Evolutionary conservation across 345 rosid species (phyloP).

Genomic region (Eucalyptus tenuipes): DNA sequence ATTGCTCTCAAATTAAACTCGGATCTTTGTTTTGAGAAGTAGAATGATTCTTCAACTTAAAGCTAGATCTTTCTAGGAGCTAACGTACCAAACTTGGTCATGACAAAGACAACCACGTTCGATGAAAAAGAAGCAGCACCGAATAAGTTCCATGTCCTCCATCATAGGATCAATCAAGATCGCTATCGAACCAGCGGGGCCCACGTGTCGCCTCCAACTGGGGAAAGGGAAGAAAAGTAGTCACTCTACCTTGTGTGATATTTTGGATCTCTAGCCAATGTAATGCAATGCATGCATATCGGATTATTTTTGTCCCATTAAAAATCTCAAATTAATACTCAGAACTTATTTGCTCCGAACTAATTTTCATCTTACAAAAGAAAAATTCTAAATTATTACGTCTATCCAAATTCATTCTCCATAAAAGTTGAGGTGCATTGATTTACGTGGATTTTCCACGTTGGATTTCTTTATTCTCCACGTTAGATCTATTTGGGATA

Average conservation of each 20-base stretch:
- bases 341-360: rapidly evolving
- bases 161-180: not conserved
- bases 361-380: not conserved
- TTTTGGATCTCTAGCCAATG: not conserved
- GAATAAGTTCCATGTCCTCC: not conserved
- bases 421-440: not conserved
- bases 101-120: not conserved
- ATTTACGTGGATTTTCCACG: not conserved
- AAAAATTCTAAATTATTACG: not conserved
- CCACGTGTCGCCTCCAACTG: not conserved
- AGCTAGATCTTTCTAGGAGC: not conserved
- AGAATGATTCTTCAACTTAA: not conserved
- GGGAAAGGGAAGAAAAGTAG: not conserved
- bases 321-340: not conserved
- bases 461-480: not conserved
- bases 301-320: not conserved
- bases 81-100: not conserved
- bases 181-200: not conserved
- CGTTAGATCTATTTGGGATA: not conserved
- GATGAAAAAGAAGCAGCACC: not conserved
- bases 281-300: not conserved
- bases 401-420: not conserved
- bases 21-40: not conserved
- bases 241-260: not conserved
- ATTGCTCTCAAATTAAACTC: not conserved